A percentile compares a stretch with the other conserved stretches of the same genome.
These are phyloP conservation scores for Crithidia sp. DNA, from an alignment of 208 protist genomes.

Conservation along the genomic window DNA sequence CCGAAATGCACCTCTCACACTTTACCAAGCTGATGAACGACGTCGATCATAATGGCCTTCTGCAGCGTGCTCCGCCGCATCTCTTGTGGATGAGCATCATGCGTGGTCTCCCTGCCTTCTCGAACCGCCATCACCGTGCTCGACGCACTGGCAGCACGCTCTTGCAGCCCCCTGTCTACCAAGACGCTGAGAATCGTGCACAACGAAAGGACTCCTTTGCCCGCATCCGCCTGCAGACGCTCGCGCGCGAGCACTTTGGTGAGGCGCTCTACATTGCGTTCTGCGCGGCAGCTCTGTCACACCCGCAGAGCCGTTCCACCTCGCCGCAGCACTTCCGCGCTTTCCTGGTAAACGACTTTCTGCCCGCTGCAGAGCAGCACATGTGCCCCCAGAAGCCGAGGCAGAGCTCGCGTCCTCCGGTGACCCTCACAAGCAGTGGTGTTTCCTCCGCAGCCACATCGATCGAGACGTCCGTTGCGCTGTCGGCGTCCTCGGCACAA, in stretches of 20 bases:
- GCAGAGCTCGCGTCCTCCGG: background rate
- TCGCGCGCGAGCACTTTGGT: slow-evolving; percentile 18
- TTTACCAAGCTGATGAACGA: slow-evolving; percentile 65
- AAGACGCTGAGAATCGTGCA: slow-evolving; percentile 1
- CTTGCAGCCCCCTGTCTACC: slow-evolving; percentile 14
- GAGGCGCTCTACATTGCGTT: slow-evolving; percentile 20
- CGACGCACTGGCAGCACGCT: slow-evolving; percentile 14
- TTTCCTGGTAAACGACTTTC: slow-evolving; percentile 32
- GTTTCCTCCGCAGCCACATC: background rate
- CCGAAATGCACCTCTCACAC: slow-evolving; percentile 49
- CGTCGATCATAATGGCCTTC: slow-evolving; percentile 32
- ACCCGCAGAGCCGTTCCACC: background rate
- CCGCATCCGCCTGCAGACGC: slow-evolving; percentile 26
- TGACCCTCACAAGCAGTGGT: background rate
- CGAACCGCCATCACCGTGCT: background rate
- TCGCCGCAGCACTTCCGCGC: background rate
- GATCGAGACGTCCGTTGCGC: background rate
- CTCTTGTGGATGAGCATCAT: slow-evolving; percentile 72
- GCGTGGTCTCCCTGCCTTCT: slow-evolving; percentile 24
- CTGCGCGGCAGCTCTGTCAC: background rate
- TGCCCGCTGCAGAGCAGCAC: slow-evolving; percentile 20
- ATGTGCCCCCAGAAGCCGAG: slow-evolving; percentile 6
- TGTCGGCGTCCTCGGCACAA: background rate
- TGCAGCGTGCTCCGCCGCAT: slow-evolving; percentile 44
- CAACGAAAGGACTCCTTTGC: slow-evolving; percentile 36